Percentiles rank a stretch among this genome's conserved stretches.
These are phyloP conservation scores for Xylaria sp. DNA, from an alignment of 2,329 filamentous ascomycete genomes.

Conservation along the genomic window DNA sequence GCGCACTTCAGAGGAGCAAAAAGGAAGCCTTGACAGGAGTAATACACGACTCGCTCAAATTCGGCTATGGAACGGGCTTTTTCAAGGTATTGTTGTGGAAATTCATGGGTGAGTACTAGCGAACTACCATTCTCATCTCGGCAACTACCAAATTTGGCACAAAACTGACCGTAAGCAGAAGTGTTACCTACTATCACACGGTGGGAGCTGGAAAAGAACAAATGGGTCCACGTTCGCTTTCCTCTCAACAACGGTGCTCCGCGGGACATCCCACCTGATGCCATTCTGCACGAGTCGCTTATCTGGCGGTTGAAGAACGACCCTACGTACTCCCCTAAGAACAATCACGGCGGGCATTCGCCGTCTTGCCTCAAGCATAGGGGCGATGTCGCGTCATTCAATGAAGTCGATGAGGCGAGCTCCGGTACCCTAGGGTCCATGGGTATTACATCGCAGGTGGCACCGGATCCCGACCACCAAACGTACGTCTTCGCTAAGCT, in stretches of 20 bases:
- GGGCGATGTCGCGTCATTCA: conserved; percentile 30
- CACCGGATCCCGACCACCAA: conserved; percentile 27
- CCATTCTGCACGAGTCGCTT: conserved; percentile 54
- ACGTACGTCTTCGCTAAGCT: conserved; percentile 27
- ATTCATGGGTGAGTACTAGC: conserved; percentile 54
- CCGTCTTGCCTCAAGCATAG: conserved; percentile 49
- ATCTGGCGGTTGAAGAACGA: conserved; percentile 50
- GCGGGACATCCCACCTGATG: conserved; percentile 55
- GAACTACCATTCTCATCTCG: not conserved
- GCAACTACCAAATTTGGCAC: not conserved
- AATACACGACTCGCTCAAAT: conserved; percentile 55
- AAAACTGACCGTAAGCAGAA: conserved; percentile 45
- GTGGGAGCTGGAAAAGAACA: conserved; percentile 52
- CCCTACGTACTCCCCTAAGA: conserved; percentile 46
- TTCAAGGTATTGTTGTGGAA: conserved; percentile 57
- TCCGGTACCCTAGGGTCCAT: not conserved
- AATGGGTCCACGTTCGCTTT: conserved; percentile 52
- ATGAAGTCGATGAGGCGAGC: conserved; percentile 19
- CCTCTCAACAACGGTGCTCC: conserved; percentile 53
- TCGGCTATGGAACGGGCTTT: conserved; percentile 53
- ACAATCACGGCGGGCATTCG: conserved; percentile 51
- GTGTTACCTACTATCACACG: conserved; percentile 55
- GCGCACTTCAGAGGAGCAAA: conserved; percentile 47
- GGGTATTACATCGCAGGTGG: conserved; percentile 6
- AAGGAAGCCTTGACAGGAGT: conserved; percentile 49